phyloP scores from a whole-genome alignment of 2,329 filamentous ascomycete species.

The Dothistroma septosporum region DNA sequence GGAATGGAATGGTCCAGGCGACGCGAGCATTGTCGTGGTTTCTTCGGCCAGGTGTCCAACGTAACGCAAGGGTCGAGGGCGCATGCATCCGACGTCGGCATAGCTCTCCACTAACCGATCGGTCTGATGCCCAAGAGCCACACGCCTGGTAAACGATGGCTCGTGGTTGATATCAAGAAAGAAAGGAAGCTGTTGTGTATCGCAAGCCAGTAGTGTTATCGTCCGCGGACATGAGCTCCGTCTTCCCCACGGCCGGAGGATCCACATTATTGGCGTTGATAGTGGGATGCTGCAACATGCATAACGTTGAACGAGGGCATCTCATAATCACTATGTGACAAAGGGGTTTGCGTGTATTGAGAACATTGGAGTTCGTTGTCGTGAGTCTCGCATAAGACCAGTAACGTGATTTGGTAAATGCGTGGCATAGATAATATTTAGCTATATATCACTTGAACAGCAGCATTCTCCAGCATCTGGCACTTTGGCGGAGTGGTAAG shows the following conservation, averaged over 20 bases:
- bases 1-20: neutral
- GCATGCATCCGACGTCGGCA: neutral
- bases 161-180: neutral
- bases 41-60: neutral
- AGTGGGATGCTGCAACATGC: neutral
- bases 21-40: neutral
- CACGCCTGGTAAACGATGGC: neutral
- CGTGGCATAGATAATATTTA: no score
- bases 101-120: neutral
- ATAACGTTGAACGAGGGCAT: neutral
- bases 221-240: neutral
- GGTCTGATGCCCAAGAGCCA: neutral
- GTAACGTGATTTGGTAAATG: no score
- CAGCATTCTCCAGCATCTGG: no score
- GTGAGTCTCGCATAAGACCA: neutral
- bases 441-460: neutral
- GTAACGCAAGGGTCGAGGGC: neutral
- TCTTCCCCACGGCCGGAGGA: neutral
- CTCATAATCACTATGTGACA: neutral
- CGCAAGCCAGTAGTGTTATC: neutral
- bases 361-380: neutral
- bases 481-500: conserved; percentile 10
- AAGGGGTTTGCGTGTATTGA: neutral
- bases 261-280: neutral
- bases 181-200: neutral